These are phyloP conservation scores for Didymella segeticola DNA, from an alignment of 2,329 filamentous ascomycete genomes.

Conservation along the genomic window DNA sequence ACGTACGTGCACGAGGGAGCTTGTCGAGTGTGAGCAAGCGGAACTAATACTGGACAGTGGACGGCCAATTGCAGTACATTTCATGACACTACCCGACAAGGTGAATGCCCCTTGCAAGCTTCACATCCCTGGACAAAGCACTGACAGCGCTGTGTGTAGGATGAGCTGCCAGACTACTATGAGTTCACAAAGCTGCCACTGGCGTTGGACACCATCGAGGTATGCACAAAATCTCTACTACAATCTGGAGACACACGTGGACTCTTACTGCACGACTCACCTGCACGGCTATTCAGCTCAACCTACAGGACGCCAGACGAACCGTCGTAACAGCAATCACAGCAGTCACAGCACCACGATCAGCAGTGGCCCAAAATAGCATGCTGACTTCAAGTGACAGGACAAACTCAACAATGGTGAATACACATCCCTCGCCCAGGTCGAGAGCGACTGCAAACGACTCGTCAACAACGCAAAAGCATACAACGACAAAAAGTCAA, in stretches of 20 bases:
- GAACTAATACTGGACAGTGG: slow-evolving; percentile 56
- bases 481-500: slow-evolving; percentile 75
- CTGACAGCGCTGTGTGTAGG: slow-evolving; percentile 46
- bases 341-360: not conserved
- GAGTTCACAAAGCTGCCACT: slow-evolving; percentile 78
- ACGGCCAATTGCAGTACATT: slow-evolving; percentile 75
- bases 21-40: not conserved
- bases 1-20: slow-evolving; percentile 62
- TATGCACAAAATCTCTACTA: slow-evolving; percentile 33
- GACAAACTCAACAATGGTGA: slow-evolving; percentile 71
- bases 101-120: slow-evolving; percentile 43
- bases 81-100: slow-evolving; percentile 72
- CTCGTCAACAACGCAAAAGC: slow-evolving; percentile 89
- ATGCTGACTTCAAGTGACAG: slow-evolving; percentile 40
- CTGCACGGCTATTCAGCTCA: not conserved
- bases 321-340: not conserved
- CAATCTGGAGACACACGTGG: not conserved
- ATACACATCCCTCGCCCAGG: slow-evolving; percentile 73
- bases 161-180: slow-evolving; percentile 77
- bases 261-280: not conserved
- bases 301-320: not conserved
- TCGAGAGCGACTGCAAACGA: slow-evolving; percentile 87
- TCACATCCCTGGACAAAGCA: slow-evolving; percentile 4
- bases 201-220: slow-evolving; percentile 77
- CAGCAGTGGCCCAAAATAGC: not conserved